These are phyloP conservation scores for Daedaleopsis sinensis DNA, from an alignment of 768 basidiomycete species.

Conservation along the genomic window DNA sequence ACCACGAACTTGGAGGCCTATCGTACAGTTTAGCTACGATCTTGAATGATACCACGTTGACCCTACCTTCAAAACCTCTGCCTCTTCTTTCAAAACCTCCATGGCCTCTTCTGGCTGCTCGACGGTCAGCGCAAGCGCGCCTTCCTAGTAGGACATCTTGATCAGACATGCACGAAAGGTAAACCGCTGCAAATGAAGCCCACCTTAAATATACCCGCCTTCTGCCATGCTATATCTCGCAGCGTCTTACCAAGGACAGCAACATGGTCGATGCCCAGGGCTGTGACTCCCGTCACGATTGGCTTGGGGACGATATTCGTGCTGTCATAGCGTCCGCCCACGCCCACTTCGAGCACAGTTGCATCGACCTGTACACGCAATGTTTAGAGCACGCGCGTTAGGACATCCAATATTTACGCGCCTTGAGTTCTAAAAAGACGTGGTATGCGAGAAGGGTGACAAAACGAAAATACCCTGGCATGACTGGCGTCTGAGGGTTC, in stretches of 20 bases:
- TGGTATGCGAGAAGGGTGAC: constrained; percentile 93
- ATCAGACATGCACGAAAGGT: background rate
- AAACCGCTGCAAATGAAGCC: background rate
- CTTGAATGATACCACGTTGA: background rate
- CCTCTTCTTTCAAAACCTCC: constrained; percentile 66
- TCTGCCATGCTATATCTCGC: constrained; percentile 90
- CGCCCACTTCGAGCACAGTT: constrained; percentile 94
- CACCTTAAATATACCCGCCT: constrained; percentile 96
- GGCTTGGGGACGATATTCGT: constrained; percentile 95
- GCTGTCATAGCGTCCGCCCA: constrained; percentile 92
- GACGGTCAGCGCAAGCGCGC: constrained; percentile 85
- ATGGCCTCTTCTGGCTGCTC: constrained; percentile 72
- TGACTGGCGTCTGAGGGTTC: constrained; percentile 55
- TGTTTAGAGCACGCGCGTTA: background rate
- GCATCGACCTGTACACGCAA: constrained; percentile 64
- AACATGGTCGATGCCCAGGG: constrained; percentile 92
- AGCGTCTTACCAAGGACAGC: constrained; percentile 86
- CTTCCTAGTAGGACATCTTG: constrained; percentile 48
- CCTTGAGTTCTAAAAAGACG: constrained; percentile 77
- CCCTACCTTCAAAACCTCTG: constrained; percentile 64
- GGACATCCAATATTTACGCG: constrained; percentile 13
- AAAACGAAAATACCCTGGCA: constrained; percentile 94
- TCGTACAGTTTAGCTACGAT: constrained; percentile 14
- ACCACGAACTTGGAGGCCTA: constrained; percentile 74
- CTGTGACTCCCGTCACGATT: constrained; percentile 86